Percentiles rank a stretch among this genome's conserved stretches.
Conservation (phyloP, 192 early-diverging fungal species). For the Coemansia sp. region DNA sequence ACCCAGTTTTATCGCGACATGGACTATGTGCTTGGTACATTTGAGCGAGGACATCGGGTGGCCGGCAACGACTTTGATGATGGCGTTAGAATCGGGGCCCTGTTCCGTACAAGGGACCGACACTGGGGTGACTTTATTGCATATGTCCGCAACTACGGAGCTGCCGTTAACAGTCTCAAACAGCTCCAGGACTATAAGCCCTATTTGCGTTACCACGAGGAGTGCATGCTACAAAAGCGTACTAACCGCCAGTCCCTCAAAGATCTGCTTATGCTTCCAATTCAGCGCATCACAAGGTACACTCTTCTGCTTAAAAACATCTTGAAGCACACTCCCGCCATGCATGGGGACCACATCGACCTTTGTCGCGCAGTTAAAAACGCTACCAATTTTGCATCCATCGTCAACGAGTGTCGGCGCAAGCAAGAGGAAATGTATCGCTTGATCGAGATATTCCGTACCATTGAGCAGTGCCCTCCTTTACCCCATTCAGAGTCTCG, state of each 20-base stretch:
- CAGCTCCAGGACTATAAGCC: conserved; percentile 54
- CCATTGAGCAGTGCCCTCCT: conserved; percentile 40
- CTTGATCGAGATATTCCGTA: conserved; percentile 32
- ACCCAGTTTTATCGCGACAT: conserved; percentile 54
- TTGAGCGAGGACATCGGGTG: conserved; percentile 32
- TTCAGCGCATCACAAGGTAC: conserved; percentile 55
- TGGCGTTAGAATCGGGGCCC: conserved; percentile 46
- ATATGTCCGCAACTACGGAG: conserved; percentile 53
- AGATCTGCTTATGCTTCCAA: conserved; percentile 52
- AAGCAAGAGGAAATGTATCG: conserved; percentile 52
- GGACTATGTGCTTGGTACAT: conserved; percentile 47
- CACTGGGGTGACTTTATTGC: conserved; percentile 53
- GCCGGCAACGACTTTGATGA: conserved; percentile 26
- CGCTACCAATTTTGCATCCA: conserved; percentile 49
- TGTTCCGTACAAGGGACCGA: conserved; percentile 44
- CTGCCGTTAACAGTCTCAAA: conserved; percentile 47
- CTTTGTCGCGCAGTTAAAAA: conserved; percentile 51
- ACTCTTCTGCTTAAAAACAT: conserved; percentile 53
- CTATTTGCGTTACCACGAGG: conserved; percentile 49
- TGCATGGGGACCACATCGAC: conserved; percentile 52
- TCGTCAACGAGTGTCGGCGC: conserved; percentile 53
- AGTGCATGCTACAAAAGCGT: conserved; percentile 51
- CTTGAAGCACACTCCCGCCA: conserved; percentile 51
- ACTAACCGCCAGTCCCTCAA: conserved; percentile 54
- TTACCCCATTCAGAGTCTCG: conserved; percentile 36